A percentile compares a stretch with the other conserved stretches of the same genome.
Conservation (phyloP, 352 stramenopile species). For the Phytopythium sindhum region DNA sequence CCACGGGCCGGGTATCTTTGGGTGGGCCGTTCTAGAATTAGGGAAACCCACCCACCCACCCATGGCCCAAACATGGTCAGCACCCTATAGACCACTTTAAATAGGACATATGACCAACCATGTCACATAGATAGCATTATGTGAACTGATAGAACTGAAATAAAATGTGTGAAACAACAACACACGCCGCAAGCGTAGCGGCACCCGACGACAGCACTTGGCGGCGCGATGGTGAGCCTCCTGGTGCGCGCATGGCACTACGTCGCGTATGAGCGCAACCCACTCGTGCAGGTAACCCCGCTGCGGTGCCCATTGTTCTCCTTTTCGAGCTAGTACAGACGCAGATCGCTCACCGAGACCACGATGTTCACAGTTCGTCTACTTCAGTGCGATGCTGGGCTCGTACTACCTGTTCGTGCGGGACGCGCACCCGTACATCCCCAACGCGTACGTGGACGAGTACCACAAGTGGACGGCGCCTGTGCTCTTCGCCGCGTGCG, state of each 20-base stretch:
- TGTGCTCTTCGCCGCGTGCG: slow-evolving; percentile 50
- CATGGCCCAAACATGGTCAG: background rate
- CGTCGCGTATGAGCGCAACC: slow-evolving; percentile 63
- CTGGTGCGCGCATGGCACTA: slow-evolving; percentile 46
- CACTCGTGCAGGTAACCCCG: slow-evolving; percentile 50
- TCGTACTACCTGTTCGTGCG: slow-evolving; percentile 72
- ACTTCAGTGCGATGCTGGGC: slow-evolving; percentile 63
- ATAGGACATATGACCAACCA: background rate
- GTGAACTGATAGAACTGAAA: background rate
- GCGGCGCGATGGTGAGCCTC: slow-evolving; percentile 17
- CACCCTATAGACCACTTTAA: background rate
- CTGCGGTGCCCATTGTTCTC: background rate
- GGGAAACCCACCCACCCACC: background rate
- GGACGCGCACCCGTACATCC: slow-evolving; percentile 56
- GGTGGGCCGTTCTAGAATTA: slow-evolving; percentile 15
- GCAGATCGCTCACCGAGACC: background rate
- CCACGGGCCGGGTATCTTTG: slow-evolving; percentile 11
- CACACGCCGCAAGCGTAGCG: background rate
- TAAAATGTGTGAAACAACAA: background rate
- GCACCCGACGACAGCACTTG: background rate
- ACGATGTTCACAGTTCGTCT: slow-evolving; percentile 54
- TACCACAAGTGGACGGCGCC: slow-evolving; percentile 66
- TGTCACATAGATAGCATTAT: too few species aligned
- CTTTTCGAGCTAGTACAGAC: background rate
- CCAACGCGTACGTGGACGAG: slow-evolving; percentile 53